A percentile compares a stretch with the other conserved stretches of the same genome.
phyloP scores from a whole-genome alignment of 1,284 basidiomycete species.

The Singerocomus inundabilis region DNA sequence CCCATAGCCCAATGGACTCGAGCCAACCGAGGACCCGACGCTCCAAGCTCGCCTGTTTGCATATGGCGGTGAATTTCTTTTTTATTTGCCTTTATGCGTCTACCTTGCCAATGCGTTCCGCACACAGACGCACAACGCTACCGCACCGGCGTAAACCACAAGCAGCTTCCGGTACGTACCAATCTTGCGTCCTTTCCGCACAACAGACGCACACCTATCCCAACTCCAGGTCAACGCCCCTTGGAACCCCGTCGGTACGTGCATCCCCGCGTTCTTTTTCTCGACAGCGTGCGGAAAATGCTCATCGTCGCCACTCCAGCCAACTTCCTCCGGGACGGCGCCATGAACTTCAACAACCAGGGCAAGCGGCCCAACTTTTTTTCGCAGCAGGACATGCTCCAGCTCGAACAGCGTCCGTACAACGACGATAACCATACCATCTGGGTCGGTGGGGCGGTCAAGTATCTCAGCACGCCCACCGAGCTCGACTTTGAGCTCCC shows the following conservation, averaged over 20 bases:
- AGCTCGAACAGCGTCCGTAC: conserved; percentile 17
- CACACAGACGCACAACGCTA: conserved; percentile 23
- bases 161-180: conserved; percentile 18
- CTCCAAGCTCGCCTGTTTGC: conserved; percentile 44
- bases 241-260: conserved; percentile 22
- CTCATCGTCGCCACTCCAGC: conserved; percentile 10
- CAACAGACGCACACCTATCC: no score
- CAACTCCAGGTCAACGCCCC: conserved; percentile 18
- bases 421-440: conserved; percentile 27
- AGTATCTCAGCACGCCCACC: conserved; percentile 21
- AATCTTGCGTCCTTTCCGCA: no score
- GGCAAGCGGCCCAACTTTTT: conserved; percentile 24
- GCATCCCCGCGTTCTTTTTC: no score
- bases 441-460: conserved; percentile 25
- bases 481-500: conserved; percentile 27
- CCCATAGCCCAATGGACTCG: conserved; percentile 24
- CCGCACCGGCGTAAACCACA: conserved; percentile 19
- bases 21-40: conserved; percentile 39
- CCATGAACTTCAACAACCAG: conserved; percentile 21
- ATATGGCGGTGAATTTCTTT: conserved; percentile 31
- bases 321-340: conserved; percentile 23
- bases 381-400: conserved; percentile 21
- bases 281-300: no score
- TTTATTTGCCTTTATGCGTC: no score
- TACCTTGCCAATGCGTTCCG: not conserved